Evolutionary conservation across 768 basidiomycete species (phyloP).

Genomic region (Tricholoma hemisulphureum): DNA sequence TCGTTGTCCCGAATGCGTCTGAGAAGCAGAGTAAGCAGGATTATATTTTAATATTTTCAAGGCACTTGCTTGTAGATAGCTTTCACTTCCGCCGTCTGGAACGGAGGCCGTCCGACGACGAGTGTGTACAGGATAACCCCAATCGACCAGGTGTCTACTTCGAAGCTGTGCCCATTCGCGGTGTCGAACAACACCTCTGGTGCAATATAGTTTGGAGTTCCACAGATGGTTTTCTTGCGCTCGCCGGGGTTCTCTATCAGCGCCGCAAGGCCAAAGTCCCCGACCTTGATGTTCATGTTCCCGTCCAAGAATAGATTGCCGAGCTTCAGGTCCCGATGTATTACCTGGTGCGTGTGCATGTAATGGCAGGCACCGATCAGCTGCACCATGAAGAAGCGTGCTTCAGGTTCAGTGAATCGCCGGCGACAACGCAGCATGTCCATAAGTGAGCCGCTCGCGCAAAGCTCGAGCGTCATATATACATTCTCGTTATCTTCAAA

Average conservation of each 20-base stretch:
- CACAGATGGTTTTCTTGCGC: conserved; percentile 98
- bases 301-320: conserved; percentile 91
- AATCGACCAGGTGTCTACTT: conserved; percentile 97
- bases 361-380: conserved; percentile 95
- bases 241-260: conserved; percentile 96
- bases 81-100: conserved; percentile 98
- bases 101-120: conserved; percentile 91
- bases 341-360: conserved; percentile 96
- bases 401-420: conserved; percentile 88
- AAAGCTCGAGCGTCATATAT: conserved; percentile 95
- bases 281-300: conserved; percentile 95
- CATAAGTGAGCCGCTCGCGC: conserved; percentile 86
- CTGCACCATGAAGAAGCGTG: conserved; percentile 91
- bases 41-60: neutral
- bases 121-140: conserved; percentile 97
- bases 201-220: conserved; percentile 98
- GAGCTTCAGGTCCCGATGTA: conserved; percentile 95
- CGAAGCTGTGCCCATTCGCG: conserved; percentile 94
- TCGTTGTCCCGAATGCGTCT: conserved; percentile 92
- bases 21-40: conserved; percentile 6
- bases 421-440: conserved; percentile 85
- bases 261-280: conserved; percentile 96
- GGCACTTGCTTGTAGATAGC: conserved; percentile 81
- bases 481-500: conserved; percentile 96
- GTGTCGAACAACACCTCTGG: conserved; percentile 97